Conservation (phyloP, 2,329 filamentous ascomycete genomes). For the Trichoderma oligosporum region DNA sequence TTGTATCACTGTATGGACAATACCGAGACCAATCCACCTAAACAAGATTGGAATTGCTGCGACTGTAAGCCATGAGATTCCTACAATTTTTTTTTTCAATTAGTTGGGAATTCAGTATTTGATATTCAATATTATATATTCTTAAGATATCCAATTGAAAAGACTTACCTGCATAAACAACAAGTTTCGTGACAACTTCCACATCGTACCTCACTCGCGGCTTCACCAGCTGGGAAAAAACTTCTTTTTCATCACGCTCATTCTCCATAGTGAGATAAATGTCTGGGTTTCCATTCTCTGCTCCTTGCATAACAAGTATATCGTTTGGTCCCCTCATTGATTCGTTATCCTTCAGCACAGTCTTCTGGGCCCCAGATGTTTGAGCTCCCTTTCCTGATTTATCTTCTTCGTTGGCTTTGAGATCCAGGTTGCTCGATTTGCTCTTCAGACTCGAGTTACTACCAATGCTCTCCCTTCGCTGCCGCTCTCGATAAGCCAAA, state of each 20-base stretch:
- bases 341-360: slow-evolving; percentile 60
- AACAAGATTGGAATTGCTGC: slow-evolving; percentile 72
- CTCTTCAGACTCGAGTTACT: slow-evolving; percentile 48
- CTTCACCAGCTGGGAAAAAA: slow-evolving; percentile 79
- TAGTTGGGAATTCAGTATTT: slow-evolving; percentile 18
- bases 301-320: slow-evolving; percentile 36
- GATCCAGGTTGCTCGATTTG: slow-evolving; percentile 42
- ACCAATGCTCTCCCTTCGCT: slow-evolving; percentile 52
- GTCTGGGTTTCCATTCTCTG: slow-evolving; percentile 35
- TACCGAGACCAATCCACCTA: slow-evolving; percentile 53
- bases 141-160: too few relatives aligned
- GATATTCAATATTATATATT: slow-evolving; percentile 14
- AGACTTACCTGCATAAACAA: slow-evolving; percentile 81
- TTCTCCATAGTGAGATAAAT: slow-evolving; percentile 36
- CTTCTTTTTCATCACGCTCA: slow-evolving; percentile 65
- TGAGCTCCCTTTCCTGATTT: slow-evolving; percentile 38
- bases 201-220: slow-evolving; percentile 94
- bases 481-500: slow-evolving; percentile 77
- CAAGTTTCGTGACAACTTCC: slow-evolving; percentile 95
- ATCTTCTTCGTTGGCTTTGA: slow-evolving; percentile 39
- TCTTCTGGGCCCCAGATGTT: slow-evolving; percentile 45
- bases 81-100: slow-evolving; percentile 38
- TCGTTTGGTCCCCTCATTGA: slow-evolving; percentile 68
- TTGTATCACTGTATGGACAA: slow-evolving; percentile 36
- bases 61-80: slow-evolving; percentile 78